Evolutionary conservation across 1,284 basidiomycete species (phyloP), one percentile per base, ranked within the genome.

Genomic region (Rhodotorula sp.): DNA sequence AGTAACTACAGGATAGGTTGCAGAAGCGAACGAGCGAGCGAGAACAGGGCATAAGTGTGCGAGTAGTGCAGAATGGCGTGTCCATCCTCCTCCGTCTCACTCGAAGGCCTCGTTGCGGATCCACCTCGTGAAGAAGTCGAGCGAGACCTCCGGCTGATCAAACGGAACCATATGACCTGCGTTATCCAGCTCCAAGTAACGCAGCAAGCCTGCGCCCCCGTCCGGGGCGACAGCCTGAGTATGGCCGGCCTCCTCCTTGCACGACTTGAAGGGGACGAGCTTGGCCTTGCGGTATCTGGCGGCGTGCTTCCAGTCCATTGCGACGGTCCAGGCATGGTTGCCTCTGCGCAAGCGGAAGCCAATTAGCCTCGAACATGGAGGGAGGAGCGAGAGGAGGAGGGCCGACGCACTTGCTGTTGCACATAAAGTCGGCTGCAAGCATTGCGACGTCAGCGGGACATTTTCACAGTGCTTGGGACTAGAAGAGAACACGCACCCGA

Each of bases 341-440:
- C 73, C 73, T 28, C 48, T 52, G 48, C 37, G 37, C 13, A 26
- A 7, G 24, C 47, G 22, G 30, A 20, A 18, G 31, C n/a, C 10
- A 18, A 18, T 34, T 34, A 34, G 26, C 13, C 26, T 20, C 28
- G 20, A 11, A 5, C 34, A 34, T 10, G 34, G 10, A 34, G 6
- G 34, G 44, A 47, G 4, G 28, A 28, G 22, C 22, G 4, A 40
- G n/a, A 48, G 15, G 6, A 20, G n/a, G 26, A n/a, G n/a, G 31
- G 37, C 37, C 4, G 30, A 53, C 67, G 44, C 8, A 58, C 56
- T 58, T 58, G 56, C 56, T 58, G 80, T 90, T 90, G 82, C 89
- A 91, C 86, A 80, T 88, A 82, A 89, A 87, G 80, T 94, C 92
- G 84, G 89, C 87, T 76, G 90, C 88, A 31, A 3, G n/a, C 4